These are phyloP conservation scores for Calonectria crousiana DNA, from an alignment of 2,329 filamentous ascomycete species.

Conservation along the genomic window DNA sequence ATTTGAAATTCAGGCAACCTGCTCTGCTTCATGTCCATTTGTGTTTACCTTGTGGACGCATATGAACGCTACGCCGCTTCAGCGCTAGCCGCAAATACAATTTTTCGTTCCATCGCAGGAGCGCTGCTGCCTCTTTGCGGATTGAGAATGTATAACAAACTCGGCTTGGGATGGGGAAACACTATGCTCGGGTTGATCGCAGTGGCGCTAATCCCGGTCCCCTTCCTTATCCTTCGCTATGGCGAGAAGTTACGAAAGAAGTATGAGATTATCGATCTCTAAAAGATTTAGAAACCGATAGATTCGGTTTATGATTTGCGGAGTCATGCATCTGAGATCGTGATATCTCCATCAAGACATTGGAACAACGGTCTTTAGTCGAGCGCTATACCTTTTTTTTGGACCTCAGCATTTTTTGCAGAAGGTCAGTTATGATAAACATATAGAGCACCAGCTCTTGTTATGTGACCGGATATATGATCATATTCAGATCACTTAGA, in stretches of 20 bases:
- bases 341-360: too few species aligned
- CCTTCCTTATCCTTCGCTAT: slow-evolving; percentile 53
- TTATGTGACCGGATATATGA: background rate
- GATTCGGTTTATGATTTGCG: background rate
- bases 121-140: slow-evolving; percentile 28
- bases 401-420: too few species aligned
- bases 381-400: background rate
- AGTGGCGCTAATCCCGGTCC: slow-evolving; percentile 53
- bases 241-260: slow-evolving; percentile 49
- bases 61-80: slow-evolving; percentile 29
- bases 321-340: background rate
- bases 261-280: slow-evolving; percentile 24
- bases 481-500: background rate
- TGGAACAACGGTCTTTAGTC: background rate
- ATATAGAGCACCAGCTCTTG: background rate
- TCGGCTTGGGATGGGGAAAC: slow-evolving; percentile 61
- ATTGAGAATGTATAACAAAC: slow-evolving; percentile 39
- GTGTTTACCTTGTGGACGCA: slow-evolving; percentile 31
- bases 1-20: slow-evolving; percentile 7
- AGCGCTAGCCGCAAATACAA: slow-evolving; percentile 30
- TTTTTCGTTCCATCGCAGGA: slow-evolving; percentile 22
- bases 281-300: background rate
- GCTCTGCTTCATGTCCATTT: slow-evolving; percentile 29
- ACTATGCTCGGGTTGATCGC: slow-evolving; percentile 55
- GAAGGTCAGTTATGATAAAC: too few species aligned